Base-by-base conservation (phyloP, 140 eudicot species). In the Bidens hawaiensis region DNA sequence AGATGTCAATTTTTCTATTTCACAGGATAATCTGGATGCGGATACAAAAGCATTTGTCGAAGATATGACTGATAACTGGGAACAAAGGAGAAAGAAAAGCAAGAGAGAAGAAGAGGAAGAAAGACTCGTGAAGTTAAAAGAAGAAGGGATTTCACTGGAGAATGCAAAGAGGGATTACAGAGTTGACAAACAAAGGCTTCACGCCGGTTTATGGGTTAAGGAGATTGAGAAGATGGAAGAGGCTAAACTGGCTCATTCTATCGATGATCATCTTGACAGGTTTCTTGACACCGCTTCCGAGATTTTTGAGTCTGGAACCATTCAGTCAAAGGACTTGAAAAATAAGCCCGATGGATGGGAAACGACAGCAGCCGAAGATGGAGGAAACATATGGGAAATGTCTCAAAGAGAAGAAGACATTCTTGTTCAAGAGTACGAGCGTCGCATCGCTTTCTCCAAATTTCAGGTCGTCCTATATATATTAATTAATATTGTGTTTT, bases 331-430 rank as follows among this genome's bases (percentile, higher is more conserved):
- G n/a, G 96, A 88, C 74, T 70, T 83, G 33, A 93, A 85, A 62
- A 93, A 85, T 70, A 88, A 81, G 63, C 97, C 99, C 1, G 94
- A 93, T 77, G 99, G 99, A 18, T 93, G 99, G 99, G 99, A 88
- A 81, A 80, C 99, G 55, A 82, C 83, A 26, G 68, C 95, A 74
- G 60, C 64, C 70, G 83, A n/a, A n/a, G n/a, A 83, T 49, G 89
- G n/a, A n/a, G n/a, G 88, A 50, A 93, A 74, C 83, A 74, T 93
- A 17, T 93, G 97, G 99, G 99, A 93, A 57, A 88, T 93, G 86
- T 80, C 99, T 13, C 99, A 88, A 28, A 77, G 97, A 70, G 99
- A 93, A 79, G 99, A 93, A 72, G 99, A 93, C 75, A 83, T 88
- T 54, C 82, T 93, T 55, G 78, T 85, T 65, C 97, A 93, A 79